Percentiles rank a stretch among this genome's conserved stretches.
Conservation (phyloP, 2,329 filamentous ascomycete genomes). For the Cytospora piceicola region DNA sequence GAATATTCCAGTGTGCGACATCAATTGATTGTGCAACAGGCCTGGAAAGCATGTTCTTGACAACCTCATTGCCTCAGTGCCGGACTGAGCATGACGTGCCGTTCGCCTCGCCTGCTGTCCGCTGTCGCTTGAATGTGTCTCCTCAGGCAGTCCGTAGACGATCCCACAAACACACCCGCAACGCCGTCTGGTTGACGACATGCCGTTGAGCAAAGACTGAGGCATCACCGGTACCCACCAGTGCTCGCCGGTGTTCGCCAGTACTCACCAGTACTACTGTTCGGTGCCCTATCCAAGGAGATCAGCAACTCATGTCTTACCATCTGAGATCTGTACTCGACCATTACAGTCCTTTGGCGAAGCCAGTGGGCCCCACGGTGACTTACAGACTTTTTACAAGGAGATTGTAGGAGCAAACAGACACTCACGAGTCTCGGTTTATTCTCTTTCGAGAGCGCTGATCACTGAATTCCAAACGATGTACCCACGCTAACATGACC, state of each 20-base stretch:
- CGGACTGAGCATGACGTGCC: conserved; percentile 28
- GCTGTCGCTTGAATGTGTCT: conserved; percentile 22
- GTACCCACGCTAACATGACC: conserved; percentile 21
- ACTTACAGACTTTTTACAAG: background rate
- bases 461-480: conserved; percentile 21
- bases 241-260: background rate
- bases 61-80: conserved; percentile 13
- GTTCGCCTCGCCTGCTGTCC: conserved; percentile 21
- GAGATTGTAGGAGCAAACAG: conserved; percentile 12
- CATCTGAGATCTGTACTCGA: conserved; percentile 26
- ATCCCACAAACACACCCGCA: conserved; percentile 1
- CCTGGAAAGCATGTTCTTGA: conserved; percentile 24
- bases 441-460: conserved; percentile 20
- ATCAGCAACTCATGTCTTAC: conserved; percentile 28
- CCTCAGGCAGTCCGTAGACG: conserved; percentile 14
- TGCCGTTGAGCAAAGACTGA: conserved; percentile 20
- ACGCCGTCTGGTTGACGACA: conserved; percentile 6
- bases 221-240: conserved; percentile 23
- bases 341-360: conserved; percentile 14
- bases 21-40: conserved; percentile 2
- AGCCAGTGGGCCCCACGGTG: conserved; percentile 1
- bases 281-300: conserved; percentile 29
- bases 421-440: conserved; percentile 15
- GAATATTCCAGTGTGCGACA: conserved; percentile 2
- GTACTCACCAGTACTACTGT: conserved; percentile 25